phyloP scores from a whole-genome alignment of 495 filamentous ascomycete species.

The Aspergillus conjunctus region DNA sequence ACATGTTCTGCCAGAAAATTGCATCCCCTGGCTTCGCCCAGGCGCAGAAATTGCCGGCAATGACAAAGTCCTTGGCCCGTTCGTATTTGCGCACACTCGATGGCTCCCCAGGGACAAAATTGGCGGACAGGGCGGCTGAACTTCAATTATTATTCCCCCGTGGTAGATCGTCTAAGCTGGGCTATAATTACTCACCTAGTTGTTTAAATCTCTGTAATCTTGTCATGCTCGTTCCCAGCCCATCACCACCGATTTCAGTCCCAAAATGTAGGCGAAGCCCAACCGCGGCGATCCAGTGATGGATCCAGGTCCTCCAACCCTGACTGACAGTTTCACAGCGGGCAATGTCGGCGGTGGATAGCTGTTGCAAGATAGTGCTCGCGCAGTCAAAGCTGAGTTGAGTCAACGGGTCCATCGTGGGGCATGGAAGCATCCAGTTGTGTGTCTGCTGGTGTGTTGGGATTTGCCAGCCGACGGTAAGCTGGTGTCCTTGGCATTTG shows the following conservation, averaged over 20 bases:
- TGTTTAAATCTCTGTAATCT: too few species aligned
- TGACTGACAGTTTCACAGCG: neutral
- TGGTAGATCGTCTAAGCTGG: too few species aligned
- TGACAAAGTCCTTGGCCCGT: neutral
- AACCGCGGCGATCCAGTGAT: slow-evolving; percentile 1
- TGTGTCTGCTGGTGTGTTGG: too few species aligned
- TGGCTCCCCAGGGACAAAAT: neutral
- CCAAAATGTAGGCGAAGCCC: slow-evolving; percentile 5
- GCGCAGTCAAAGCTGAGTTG: slow-evolving; percentile 8
- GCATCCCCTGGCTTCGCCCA: neutral
- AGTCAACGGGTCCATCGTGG: slow-evolving; percentile 9
- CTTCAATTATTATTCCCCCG: too few species aligned
- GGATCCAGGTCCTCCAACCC: slow-evolving; percentile 3
- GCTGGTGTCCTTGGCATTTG: too few species aligned
- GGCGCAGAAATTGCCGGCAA: neutral
- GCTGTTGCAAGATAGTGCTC: neutral
- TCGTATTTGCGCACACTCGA: neutral
- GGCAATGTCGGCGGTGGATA: neutral
- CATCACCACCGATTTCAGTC: too few species aligned
- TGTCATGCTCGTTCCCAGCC: too few species aligned
- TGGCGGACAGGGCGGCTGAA: neutral
- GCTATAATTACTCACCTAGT: too few species aligned
- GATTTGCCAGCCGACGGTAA: too few species aligned
- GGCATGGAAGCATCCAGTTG: too few species aligned
- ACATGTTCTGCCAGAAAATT: neutral